phyloP scores from a whole-genome alignment of 2,329 filamentous ascomycete species.

The Colletotrichum higginsianum region DNA sequence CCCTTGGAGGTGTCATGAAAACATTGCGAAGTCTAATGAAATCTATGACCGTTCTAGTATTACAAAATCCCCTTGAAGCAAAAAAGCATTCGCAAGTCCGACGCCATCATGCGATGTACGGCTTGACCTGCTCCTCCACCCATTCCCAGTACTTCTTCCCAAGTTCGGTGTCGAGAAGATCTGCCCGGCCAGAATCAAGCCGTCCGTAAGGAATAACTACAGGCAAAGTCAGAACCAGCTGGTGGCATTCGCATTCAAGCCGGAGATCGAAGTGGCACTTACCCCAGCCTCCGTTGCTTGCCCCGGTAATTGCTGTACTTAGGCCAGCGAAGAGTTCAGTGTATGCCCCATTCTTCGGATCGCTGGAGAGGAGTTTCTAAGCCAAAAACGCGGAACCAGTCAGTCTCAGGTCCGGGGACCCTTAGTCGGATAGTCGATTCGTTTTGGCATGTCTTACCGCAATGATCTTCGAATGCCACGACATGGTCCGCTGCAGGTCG shows the following conservation, averaged over 20 bases:
- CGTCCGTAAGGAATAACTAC: conserved; percentile 36
- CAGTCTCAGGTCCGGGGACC: background rate
- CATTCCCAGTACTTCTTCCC: conserved; percentile 41
- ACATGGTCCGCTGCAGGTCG: conserved; percentile 34
- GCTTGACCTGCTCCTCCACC: conserved; percentile 36
- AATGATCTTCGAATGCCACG: background rate
- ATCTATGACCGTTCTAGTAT: background rate
- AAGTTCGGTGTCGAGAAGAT: conserved; percentile 26
- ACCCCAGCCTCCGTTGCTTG: conserved; percentile 51
- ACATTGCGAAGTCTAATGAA: background rate
- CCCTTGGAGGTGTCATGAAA: background rate
- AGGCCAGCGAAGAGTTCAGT: conserved; percentile 59
- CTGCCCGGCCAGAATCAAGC: conserved; percentile 20
- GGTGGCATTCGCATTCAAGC: background rate
- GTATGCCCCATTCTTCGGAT: conserved; percentile 54
- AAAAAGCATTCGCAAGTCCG: no score
- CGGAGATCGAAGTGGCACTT: conserved; percentile 23
- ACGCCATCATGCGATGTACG: background rate
- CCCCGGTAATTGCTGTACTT: conserved; percentile 52
- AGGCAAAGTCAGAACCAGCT: background rate
- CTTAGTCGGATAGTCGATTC: accelerated
- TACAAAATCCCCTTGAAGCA: background rate
- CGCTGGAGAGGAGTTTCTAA: conserved; percentile 44
- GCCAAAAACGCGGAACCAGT: background rate
- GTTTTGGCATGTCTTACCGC: background rate